Evolutionary conservation across 306 rosid species (phyloP).

Genomic region (Medicago truncatula): MtrunA17r5.0-ANR NC_053044.1:48572001-48572500

Average conservation of each 20-base stretch:
- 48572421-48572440: constrained; percentile 30
- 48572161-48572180: too few species aligned
- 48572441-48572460: constrained; percentile 39
- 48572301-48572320: too few species aligned
- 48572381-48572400: constrained; percentile 33
- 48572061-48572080: constrained; percentile 27
- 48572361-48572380: too few species aligned
- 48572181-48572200: too few species aligned
- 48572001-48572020: constrained; percentile 43
- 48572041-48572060: constrained; percentile 32
- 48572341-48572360: too few species aligned
- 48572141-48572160: constrained; percentile 44
- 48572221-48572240: too few species aligned
- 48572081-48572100: constrained; percentile 23
- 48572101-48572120: constrained; percentile 9
- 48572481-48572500: constrained; percentile 75
- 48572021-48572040: constrained; percentile 41
- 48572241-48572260: too few species aligned
- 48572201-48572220: too few species aligned
- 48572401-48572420: constrained; percentile 52
- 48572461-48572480: constrained; percentile 78
- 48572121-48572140: constrained; percentile 34
- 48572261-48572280: too few species aligned
- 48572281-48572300: too few species aligned
- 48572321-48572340: too few species aligned